A percentile compares a stretch with the other conserved stretches of the same genome.
Conservation (phyloP, 495 filamentous ascomycete genomes). For the Neurospora sp. region DNA sequence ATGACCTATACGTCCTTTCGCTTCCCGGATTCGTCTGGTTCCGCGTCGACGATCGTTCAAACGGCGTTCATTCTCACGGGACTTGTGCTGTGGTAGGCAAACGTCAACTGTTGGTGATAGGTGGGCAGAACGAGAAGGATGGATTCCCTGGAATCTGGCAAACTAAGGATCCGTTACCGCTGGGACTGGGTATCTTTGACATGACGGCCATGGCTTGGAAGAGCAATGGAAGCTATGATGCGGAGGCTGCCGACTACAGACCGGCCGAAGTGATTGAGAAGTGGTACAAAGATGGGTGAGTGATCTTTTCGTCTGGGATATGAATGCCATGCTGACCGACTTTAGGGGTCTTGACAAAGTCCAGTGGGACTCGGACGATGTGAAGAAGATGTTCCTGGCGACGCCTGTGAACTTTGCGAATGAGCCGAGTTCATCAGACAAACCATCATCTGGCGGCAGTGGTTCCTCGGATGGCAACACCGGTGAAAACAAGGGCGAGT, state of each 20-base stretch:
- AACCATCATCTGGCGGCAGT: background rate
- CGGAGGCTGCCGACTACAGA: background rate
- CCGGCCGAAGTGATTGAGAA: background rate
- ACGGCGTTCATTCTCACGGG: background rate
- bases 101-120: background rate
- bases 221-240: slow-evolving; percentile 2
- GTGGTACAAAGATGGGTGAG: slow-evolving; percentile 3
- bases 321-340: background rate
- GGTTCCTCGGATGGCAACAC: background rate
- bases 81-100: background rate
- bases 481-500: background rate
- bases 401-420: background rate
- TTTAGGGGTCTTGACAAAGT: background rate
- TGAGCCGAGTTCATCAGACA: background rate
- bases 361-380: background rate
- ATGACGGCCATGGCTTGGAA: slow-evolving; percentile 7
- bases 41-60: background rate
- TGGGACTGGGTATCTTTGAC: slow-evolving; percentile 8
- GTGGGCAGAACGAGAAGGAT: background rate
- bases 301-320: background rate
- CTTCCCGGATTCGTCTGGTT: background rate
- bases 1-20: background rate
- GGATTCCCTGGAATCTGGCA: background rate
- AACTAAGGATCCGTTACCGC: background rate
- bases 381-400: background rate